Percentiles rank a stretch among this genome's conserved stretches.
These are phyloP conservation scores for Carex littledalei DNA, from an alignment of 176 grass and related monocot genomes.

Conservation along the genomic window DNA sequence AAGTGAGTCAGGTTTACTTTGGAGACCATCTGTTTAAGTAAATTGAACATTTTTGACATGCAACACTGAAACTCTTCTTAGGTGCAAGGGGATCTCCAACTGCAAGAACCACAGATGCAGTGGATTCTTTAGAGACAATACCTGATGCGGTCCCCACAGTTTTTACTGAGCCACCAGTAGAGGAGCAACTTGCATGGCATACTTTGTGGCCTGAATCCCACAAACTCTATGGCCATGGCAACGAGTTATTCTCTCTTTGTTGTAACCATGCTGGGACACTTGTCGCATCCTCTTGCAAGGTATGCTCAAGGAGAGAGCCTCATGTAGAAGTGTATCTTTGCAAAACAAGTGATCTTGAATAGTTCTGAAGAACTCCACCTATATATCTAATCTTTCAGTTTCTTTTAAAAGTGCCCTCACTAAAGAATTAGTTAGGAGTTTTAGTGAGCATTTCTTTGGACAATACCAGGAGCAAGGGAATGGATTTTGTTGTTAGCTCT, in stretches of 20 bases:
- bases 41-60: neutral
- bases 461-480: neutral
- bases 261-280: slow-evolving; percentile 75
- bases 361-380: neutral
- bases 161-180: slow-evolving; percentile 76
- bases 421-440: neutral
- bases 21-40: neutral
- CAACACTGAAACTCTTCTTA: neutral
- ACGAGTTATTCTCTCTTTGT: slow-evolving; percentile 77
- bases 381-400: too few relatives aligned
- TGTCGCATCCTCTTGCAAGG: slow-evolving; percentile 96
- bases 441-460: neutral
- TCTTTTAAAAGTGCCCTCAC: neutral
- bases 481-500: neutral
- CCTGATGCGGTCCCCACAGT: slow-evolving; percentile 88
- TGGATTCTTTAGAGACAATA: slow-evolving; percentile 82
- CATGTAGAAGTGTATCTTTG: neutral
- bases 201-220: slow-evolving; percentile 96
- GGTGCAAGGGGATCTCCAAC: slow-evolving; percentile 39
- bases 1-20: neutral
- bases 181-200: slow-evolving; percentile 91
- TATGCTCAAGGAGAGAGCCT: slow-evolving; percentile 17
- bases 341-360: neutral
- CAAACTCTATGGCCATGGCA: slow-evolving; percentile 97
- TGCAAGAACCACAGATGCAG: slow-evolving; percentile 38